Percentiles rank a stretch among this genome's conserved stretches.
Conservation (phyloP, 1,139 yeast genomes). For the Kodamaea sp. region DNA sequence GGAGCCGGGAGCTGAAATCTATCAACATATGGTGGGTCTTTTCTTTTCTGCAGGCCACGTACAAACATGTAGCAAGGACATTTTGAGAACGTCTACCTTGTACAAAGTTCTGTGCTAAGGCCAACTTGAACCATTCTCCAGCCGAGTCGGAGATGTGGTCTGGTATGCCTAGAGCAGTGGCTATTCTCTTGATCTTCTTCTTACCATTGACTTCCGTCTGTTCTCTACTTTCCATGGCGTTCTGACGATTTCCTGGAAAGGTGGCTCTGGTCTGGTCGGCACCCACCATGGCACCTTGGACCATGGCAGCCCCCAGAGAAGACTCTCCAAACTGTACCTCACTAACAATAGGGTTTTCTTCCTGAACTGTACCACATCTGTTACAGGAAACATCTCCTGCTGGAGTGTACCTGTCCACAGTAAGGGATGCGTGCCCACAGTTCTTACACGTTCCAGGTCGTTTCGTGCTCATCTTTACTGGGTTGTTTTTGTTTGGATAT, state of each 20-base stretch:
- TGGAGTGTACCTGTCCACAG: constrained; percentile 46
- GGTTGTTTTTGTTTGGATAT: background rate
- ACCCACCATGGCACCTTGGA: constrained; percentile 90
- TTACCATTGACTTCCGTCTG: constrained; percentile 85
- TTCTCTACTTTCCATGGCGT: constrained; percentile 81
- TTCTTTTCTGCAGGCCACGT: constrained; percentile 90
- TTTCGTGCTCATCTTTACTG: constrained; percentile 14
- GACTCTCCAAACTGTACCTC: constrained; percentile 95
- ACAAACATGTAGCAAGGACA: constrained; percentile 91
- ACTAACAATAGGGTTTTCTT: constrained; percentile 91
- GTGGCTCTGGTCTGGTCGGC: constrained; percentile 84
- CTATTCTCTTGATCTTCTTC: constrained; percentile 74
- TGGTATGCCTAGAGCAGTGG: constrained; percentile 74
- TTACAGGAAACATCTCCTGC: constrained; percentile 80
- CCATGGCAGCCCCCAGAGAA: constrained; percentile 91
- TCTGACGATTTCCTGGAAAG: constrained; percentile 56
- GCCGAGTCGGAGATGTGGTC: constrained; percentile 88
- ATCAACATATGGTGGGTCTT: constrained; percentile 93
- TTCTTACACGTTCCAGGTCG: constrained; percentile 26
- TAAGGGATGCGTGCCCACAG: constrained; percentile 37
- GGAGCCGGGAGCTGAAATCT: constrained; percentile 87
- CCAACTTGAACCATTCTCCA: constrained; percentile 83
- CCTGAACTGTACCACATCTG: constrained; percentile 82
- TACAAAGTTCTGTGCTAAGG: constrained; percentile 83
- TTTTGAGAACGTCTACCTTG: constrained; percentile 95